These are phyloP conservation scores for Taiozyma onychis DNA, from an alignment of 1,139 yeast genomes.

Conservation along the genomic window DNA sequence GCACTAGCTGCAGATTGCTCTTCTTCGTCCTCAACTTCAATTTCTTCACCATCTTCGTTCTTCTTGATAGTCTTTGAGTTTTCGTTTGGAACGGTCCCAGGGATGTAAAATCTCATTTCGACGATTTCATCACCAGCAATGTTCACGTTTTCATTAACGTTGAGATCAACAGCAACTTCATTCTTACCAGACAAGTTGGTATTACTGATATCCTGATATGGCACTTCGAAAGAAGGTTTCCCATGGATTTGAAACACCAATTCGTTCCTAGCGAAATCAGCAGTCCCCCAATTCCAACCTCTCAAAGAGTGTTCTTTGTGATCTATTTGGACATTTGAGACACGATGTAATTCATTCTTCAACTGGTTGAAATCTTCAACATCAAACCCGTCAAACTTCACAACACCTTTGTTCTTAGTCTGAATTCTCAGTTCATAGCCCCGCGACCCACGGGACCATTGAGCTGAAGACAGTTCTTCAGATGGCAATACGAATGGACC, in stretches of 20 bases:
- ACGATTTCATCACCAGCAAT: conserved; percentile 90
- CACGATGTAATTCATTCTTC: conserved; percentile 77
- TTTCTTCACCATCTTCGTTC: conserved; percentile 33
- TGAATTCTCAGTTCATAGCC: conserved; percentile 88
- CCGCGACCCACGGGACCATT: conserved; percentile 91
- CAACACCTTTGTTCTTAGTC: conserved; percentile 83
- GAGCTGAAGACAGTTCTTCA: conserved; percentile 71
- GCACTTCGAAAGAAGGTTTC: conserved; percentile 87
- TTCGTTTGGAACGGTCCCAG: conserved; percentile 58
- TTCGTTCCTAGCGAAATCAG: conserved; percentile 90
- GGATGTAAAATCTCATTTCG: conserved; percentile 88
- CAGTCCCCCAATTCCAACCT: conserved; percentile 99
- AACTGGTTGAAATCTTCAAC: conserved; percentile 71
- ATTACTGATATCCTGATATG: conserved; percentile 73
- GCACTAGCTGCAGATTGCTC: conserved; percentile 75
- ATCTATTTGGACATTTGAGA: conserved; percentile 69
- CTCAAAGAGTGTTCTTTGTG: conserved; percentile 85
- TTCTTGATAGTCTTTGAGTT: conserved; percentile 8
- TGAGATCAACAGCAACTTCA: conserved; percentile 89
- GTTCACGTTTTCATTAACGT: conserved; percentile 49
- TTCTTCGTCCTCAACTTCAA: conserved; percentile 31
- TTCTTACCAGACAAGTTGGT: conserved; percentile 90
- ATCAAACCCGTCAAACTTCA: conserved; percentile 88
- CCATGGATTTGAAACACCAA: conserved; percentile 81
- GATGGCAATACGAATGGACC: conserved; percentile 84